phyloP scores from a whole-genome alignment of 2,329 filamentous ascomycete genomes.

The Hymenoscyphus fraxineus region DNA sequence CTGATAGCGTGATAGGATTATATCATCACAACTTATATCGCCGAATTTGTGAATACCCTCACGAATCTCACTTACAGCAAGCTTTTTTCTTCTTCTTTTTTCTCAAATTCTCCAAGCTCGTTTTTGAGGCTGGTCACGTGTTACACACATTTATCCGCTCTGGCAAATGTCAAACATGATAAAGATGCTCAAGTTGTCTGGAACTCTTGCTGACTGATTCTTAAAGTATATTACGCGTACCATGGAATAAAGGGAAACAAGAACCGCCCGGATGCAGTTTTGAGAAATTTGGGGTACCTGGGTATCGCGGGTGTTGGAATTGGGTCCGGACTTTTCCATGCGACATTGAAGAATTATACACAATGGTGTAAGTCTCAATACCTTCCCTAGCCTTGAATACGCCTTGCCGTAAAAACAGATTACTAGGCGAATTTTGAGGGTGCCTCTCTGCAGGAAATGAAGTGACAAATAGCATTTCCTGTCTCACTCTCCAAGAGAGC shows the following conservation, averaged over 20 bases:
- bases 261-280: constrained; percentile 30
- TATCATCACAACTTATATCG: constrained; percentile 47
- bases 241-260: constrained; percentile 31
- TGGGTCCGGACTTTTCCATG: constrained; percentile 41
- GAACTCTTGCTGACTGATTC: background rate
- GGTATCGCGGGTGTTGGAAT: constrained; percentile 42
- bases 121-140: background rate
- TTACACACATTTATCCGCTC: background rate
- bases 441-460: background rate
- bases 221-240: constrained; percentile 30
- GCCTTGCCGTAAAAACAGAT: background rate
- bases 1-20: constrained; percentile 44
- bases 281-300: constrained; percentile 39
- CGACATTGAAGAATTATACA: constrained; percentile 43
- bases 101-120: background rate
- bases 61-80: constrained; percentile 49
- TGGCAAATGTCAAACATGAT: background rate
- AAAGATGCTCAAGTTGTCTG: background rate
- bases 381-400: background rate
- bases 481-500: background rate
- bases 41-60: constrained; percentile 51
- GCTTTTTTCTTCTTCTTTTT: constrained; percentile 9
- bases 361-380: constrained; percentile 40
- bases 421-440: background rate
- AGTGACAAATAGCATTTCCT: background rate